phyloP scores from a whole-genome alignment of 306 rosid genomes.

The Astragalus membranaceus region DNA sequence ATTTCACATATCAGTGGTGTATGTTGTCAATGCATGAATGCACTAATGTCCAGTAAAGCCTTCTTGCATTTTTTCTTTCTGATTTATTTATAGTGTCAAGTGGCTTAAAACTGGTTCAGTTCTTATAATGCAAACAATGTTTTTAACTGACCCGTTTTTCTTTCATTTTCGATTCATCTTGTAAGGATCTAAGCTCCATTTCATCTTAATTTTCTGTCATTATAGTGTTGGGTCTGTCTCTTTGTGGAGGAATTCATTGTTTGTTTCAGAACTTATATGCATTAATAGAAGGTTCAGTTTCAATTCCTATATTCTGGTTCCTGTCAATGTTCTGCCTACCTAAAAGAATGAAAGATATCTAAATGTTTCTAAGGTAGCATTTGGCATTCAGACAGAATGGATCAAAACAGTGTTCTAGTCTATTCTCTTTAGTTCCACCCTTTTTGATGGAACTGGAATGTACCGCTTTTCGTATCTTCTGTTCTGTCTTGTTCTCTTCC shows the following conservation, averaged over 20 bases:
- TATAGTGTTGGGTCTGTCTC: too few species aligned
- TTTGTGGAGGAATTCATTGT: too few species aligned
- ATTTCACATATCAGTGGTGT: neutral
- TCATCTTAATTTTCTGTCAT: too few species aligned
- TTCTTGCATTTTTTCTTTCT: neutral
- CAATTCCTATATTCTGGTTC: too few species aligned
- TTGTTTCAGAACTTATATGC: too few species aligned
- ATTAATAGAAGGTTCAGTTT: too few species aligned
- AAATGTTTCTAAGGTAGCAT: neutral
- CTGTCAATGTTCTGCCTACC: neutral
- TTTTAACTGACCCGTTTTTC: neutral
- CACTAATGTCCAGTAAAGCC: neutral
- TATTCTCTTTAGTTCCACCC: neutral
- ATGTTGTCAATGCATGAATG: constrained; percentile 5
- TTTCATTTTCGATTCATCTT: neutral
- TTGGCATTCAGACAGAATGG: neutral
- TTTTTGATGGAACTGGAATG: neutral
- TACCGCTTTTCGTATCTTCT: neutral
- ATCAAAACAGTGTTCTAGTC: neutral
- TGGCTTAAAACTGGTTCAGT: neutral
- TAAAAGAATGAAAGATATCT: neutral
- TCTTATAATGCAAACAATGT: neutral
- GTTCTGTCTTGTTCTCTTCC: neutral
- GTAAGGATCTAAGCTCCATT: too few species aligned
- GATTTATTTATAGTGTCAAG: too few species aligned